phyloP scores from a whole-genome alignment of 176 grass and related monocot genomes.

The Avena insularis region DNA sequence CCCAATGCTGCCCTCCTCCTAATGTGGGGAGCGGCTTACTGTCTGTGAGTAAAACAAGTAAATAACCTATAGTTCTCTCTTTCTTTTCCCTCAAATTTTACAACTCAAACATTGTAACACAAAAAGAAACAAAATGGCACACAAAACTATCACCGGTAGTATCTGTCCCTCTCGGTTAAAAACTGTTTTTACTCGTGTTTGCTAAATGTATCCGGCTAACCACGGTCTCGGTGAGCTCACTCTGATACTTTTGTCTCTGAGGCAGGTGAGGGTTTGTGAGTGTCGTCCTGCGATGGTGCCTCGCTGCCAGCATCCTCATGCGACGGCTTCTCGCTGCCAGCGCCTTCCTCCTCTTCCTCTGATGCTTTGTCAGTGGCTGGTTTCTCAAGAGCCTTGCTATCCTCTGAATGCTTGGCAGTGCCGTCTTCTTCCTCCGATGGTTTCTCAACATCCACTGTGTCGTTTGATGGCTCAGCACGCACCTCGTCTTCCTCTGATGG shows the following conservation, averaged over 20 bases:
- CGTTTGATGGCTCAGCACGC: background rate
- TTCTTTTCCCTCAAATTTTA: slow-evolving; percentile 59
- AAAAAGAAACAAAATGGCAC: slow-evolving; percentile 40
- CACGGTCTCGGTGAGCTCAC: slow-evolving; percentile 5
- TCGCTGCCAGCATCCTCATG: background rate
- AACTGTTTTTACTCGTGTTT: slow-evolving; percentile 43
- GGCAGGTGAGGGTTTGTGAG: slow-evolving; percentile 31
- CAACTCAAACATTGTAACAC: slow-evolving; percentile 54
- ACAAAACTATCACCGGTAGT: slow-evolving; percentile 37
- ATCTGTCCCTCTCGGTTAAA: slow-evolving; percentile 40
- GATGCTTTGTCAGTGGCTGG: slow-evolving; percentile 7
- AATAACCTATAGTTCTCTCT: slow-evolving; percentile 34
- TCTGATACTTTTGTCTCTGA: background rate
- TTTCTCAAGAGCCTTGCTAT: slow-evolving; percentile 17
- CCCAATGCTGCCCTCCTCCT: slow-evolving; percentile 37
- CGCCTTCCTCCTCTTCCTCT: slow-evolving; percentile 40
- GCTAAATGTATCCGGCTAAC: slow-evolving; percentile 16
- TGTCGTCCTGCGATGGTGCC: background rate
- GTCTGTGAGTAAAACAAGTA: slow-evolving; percentile 49
- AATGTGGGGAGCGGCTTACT: slow-evolving; percentile 48
- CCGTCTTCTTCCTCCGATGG: slow-evolving; percentile 18
- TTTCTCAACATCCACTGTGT: slow-evolving; percentile 10
- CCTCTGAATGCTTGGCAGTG: slow-evolving; percentile 41
- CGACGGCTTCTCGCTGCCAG: background rate
- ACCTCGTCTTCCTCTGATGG: slow-evolving; percentile 39